Conservation (phyloP, 352 stramenopile species). For the Aphanomyces astaci region DNA sequence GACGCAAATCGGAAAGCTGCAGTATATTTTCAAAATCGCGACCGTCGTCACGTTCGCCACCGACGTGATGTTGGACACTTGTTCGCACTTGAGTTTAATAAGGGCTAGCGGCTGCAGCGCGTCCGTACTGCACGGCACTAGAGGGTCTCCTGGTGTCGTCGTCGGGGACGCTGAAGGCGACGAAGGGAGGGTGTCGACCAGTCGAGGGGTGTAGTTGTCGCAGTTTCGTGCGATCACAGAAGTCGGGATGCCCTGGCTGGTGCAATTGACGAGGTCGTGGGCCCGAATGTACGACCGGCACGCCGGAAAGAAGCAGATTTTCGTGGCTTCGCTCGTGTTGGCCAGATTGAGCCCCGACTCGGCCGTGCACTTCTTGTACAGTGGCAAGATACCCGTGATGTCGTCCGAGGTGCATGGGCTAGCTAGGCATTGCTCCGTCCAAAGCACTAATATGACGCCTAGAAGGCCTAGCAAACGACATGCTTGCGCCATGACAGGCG, state of each 20-base stretch:
- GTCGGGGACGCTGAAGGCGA: background rate
- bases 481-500: too few species aligned
- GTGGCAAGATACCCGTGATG: background rate
- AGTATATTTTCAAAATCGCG: background rate
- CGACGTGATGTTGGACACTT: background rate
- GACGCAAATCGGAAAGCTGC: background rate
- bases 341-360: background rate
- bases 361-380: background rate
- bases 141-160: too few species aligned
- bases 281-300: background rate
- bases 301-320: background rate
- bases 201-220: background rate
- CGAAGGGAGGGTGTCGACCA: background rate
- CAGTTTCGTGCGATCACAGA: background rate
- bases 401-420: background rate
- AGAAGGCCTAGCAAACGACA: too few species aligned
- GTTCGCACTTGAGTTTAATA: background rate
- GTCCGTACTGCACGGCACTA: background rate
- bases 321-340: background rate
- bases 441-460: too few species aligned
- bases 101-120: background rate
- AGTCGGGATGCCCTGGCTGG: background rate
- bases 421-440: too few species aligned
- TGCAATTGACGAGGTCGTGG: background rate
- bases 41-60: background rate